Conservation (phyloP, 1,284 basidiomycete genomes). For the Entoloma clypeatum region DNA sequence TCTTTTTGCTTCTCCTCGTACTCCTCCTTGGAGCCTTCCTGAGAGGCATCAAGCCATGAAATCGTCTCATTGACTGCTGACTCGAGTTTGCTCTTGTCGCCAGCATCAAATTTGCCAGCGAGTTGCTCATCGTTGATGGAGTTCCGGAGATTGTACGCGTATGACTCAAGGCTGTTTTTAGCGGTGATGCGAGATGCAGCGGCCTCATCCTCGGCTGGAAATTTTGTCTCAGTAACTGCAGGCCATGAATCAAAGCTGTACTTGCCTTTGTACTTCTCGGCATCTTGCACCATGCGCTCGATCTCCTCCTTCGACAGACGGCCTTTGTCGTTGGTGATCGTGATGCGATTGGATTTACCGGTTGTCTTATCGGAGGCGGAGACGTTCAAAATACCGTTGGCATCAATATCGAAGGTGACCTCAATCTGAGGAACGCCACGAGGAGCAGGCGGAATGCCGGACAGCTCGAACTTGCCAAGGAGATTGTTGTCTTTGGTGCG, state of each 20-base stretch:
- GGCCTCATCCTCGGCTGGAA: slow-evolving; percentile 72
- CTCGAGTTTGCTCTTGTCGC: slow-evolving; percentile 88
- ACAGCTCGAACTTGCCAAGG: slow-evolving; percentile 98
- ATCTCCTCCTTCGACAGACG: slow-evolving; percentile 98
- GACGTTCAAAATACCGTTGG: slow-evolving; percentile 97
- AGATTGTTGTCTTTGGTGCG: slow-evolving; percentile 99
- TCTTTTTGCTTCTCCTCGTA: slow-evolving; percentile 96
- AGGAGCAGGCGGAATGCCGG: slow-evolving; percentile 96
- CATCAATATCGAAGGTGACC: slow-evolving; percentile 98
- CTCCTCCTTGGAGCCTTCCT: slow-evolving; percentile 94
- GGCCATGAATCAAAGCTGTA: slow-evolving; percentile 4
- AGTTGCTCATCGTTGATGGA: slow-evolving; percentile 84
- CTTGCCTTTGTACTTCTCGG: slow-evolving; percentile 87
- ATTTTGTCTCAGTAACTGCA: slow-evolving; percentile 19
- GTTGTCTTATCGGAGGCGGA: slow-evolving; percentile 97
- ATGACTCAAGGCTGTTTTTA: slow-evolving; percentile 91
- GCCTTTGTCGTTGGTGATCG: slow-evolving; percentile 98
- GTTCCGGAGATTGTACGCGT: slow-evolving; percentile 96
- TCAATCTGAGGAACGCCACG: slow-evolving; percentile 98
- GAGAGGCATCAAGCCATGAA: slow-evolving; percentile 84
- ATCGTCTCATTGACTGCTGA: slow-evolving; percentile 83
- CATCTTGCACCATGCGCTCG: slow-evolving; percentile 93
- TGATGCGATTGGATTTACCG: slow-evolving; percentile 94
- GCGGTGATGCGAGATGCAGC: slow-evolving; percentile 79
- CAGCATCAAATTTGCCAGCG: slow-evolving; percentile 82